Evolutionary conservation across 2,329 filamentous ascomycete genomes (phyloP).

Genomic region (Exophiala lecanii-corni): DNA sequence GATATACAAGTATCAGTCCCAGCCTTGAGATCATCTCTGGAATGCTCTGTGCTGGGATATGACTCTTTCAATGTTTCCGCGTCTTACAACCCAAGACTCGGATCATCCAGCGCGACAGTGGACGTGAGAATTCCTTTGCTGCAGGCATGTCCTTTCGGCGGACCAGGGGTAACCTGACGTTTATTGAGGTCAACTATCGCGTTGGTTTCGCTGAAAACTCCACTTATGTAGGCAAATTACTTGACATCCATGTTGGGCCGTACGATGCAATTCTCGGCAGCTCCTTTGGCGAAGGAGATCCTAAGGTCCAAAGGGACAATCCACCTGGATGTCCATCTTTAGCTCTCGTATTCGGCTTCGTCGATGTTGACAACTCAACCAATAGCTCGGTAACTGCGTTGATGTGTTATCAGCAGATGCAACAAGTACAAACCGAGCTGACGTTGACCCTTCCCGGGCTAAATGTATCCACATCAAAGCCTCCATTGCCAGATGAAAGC

Average conservation of each 20-base stretch:
- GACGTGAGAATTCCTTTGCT: constrained; percentile 9
- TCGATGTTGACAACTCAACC: constrained; percentile 2
- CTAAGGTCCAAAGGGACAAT: constrained; percentile 11
- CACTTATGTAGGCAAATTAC: constrained; percentile 16
- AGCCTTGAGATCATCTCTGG: constrained; percentile 11
- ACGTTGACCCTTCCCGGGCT: constrained; percentile 3
- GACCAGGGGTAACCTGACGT: constrained; percentile 11
- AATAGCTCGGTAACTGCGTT: constrained; percentile 5
- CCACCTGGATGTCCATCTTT: constrained; percentile 23
- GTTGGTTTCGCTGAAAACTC: constrained; percentile 5
- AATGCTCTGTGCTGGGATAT: constrained; percentile 1
- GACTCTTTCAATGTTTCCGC: constrained; percentile 5
- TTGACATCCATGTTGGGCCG: constrained; percentile 23
- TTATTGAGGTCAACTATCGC: constrained; percentile 6
- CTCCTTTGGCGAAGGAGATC: constrained; percentile 9
- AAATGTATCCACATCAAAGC: neutral
- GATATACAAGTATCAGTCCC: constrained; percentile 2
- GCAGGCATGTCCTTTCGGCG: constrained; percentile 12
- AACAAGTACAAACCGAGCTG: constrained; percentile 8
- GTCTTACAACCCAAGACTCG: constrained; percentile 5
- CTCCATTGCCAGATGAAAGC: constrained; percentile 11
- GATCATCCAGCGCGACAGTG: constrained; percentile 6
- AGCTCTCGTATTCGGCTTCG: constrained; percentile 20
- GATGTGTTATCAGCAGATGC: constrained; percentile 21
- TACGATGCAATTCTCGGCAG: constrained; percentile 9